Evolutionary conservation across 1,139 yeast species (phyloP), one percentile per base, ranked within the genome.

Genomic region (Scheffersomyces lignicola): DNA sequence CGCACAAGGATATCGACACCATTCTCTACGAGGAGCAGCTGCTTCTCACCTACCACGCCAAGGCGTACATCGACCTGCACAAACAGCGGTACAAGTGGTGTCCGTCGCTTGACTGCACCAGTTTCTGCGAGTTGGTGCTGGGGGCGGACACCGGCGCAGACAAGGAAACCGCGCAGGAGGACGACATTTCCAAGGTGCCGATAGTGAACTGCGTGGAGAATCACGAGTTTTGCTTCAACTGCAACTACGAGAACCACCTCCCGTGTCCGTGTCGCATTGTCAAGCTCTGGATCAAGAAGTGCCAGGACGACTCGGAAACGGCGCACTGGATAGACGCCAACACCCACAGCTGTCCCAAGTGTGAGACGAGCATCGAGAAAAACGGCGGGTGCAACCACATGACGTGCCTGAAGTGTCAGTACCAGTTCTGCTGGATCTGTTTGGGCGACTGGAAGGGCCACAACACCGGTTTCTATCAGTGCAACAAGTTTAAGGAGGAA

Each of bases 311-410:
- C 54, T 80, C 94, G 0, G 96, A 88, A 51, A 89, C 96, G 5
- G 76, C 83, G 2, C 78, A 83, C 49, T 92, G 97, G 97, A 81
- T 92, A 23, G 73, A 80, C n/a, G 82, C 87, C 3, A 82, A 92
- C 56, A 89, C 98, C 2, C 84, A 88, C 49, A 76, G 78, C 33
- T 92, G 98, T 54, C 90, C 94, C 3, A 65, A 72, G 43, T 83
- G 92, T 58, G 60, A 56, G 14, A 55, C 81, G 0, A 59, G 69
- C n/a, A 82, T 82, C 41, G 89, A 86, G 51, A 85, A 90, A 54
- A 84, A 83, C 54, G 97, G 97, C 20, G 97, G 97, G 0, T 92
- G 97, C 60, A 90, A 92, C 60, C 98, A 92, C 61, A 90, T 92
- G 96, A 75, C 80, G 0, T 92, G 99, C 57, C 68, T 76, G 5